Conservation (phyloP, 1,284 basidiomycete genomes). For the Anthracocystis walkeri region DNA sequence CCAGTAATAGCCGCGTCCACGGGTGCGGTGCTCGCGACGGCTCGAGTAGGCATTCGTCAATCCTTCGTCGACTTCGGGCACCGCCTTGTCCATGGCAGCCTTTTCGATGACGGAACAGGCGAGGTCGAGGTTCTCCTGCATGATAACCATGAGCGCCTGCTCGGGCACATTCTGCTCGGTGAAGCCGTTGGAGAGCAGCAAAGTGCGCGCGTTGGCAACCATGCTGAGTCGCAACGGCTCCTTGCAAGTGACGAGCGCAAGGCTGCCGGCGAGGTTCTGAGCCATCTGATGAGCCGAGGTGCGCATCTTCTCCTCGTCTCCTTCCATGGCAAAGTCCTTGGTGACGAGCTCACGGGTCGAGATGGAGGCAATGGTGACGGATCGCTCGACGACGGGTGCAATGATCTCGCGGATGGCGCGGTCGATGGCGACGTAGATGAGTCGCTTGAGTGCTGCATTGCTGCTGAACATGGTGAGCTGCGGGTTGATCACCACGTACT, state of each 20-base stretch:
- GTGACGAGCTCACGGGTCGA: conserved; percentile 94
- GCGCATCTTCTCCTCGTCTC: conserved; percentile 89
- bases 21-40: conserved; percentile 88
- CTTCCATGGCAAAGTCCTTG: conserved; percentile 96
- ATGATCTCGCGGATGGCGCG: conserved; percentile 98
- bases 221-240: conserved; percentile 95
- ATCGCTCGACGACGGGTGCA: conserved; percentile 95
- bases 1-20: conserved; percentile 70
- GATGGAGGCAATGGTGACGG: conserved; percentile 98
- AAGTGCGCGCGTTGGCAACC: conserved; percentile 84
- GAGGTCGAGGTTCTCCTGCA: conserved; percentile 92
- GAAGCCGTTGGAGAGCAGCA: conserved; percentile 75
- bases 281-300: conserved; percentile 96
- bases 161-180: conserved; percentile 72
- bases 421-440: conserved; percentile 91
- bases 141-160: conserved; percentile 79
- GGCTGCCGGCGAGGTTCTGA: conserved; percentile 93
- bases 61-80: conserved; percentile 93
- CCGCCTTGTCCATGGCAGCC: conserved; percentile 95
- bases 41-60: conserved; percentile 81
- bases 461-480: conserved; percentile 76
- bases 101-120: conserved; percentile 96
- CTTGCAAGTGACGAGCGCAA: conserved; percentile 98
- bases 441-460: conserved; percentile 88
- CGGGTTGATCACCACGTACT: conserved; percentile 81